These are phyloP conservation scores for Nothophoma quercina DNA, from an alignment of 2,329 filamentous ascomycete species.

Conservation along the genomic window DNA sequence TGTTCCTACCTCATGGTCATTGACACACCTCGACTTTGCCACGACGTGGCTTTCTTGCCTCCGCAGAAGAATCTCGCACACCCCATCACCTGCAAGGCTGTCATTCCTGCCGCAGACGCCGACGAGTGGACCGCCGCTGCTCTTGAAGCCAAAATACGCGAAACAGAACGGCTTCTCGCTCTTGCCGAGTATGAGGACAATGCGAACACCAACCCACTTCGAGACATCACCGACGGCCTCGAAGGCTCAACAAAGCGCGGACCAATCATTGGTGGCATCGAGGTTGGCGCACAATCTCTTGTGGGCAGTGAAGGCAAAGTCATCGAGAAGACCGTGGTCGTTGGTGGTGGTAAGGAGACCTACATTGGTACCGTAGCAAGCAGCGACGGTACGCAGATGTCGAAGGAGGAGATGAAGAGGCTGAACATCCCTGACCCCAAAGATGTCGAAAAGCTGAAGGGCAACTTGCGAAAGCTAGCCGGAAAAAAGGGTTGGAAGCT, in stretches of 20 bases:
- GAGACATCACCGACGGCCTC: constrained; percentile 39
- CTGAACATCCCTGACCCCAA: constrained; percentile 69
- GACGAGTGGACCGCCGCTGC: constrained; percentile 52
- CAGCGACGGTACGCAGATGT: constrained; percentile 69
- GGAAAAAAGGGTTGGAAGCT: constrained; percentile 79
- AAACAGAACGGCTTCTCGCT: constrained; percentile 38
- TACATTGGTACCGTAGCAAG: constrained; percentile 61
- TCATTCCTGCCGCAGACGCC: constrained; percentile 67
- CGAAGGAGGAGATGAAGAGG: constrained; percentile 71
- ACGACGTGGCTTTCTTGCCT: constrained; percentile 85
- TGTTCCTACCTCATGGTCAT: constrained; percentile 94
- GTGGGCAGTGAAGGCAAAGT: constrained; percentile 64
- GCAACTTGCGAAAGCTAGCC: constrained; percentile 72
- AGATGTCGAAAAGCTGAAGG: constrained; percentile 72
- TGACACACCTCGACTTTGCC: constrained; percentile 86
- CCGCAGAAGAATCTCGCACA: constrained; percentile 80
- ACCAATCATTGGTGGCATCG: constrained; percentile 63
- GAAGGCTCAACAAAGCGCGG: constrained; percentile 47
- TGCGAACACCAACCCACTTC: constrained; percentile 42
- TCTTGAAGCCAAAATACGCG: constrained; percentile 42
- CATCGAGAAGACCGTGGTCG: constrained; percentile 62
- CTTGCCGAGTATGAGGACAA: constrained; percentile 12
- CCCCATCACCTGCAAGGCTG: constrained; percentile 76
- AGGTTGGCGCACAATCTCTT: constrained; percentile 64
- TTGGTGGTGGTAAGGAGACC: constrained; percentile 61